Base-by-base conservation (phyloP, 306 rosid genomes). In the Nissolia schottii region DNA sequence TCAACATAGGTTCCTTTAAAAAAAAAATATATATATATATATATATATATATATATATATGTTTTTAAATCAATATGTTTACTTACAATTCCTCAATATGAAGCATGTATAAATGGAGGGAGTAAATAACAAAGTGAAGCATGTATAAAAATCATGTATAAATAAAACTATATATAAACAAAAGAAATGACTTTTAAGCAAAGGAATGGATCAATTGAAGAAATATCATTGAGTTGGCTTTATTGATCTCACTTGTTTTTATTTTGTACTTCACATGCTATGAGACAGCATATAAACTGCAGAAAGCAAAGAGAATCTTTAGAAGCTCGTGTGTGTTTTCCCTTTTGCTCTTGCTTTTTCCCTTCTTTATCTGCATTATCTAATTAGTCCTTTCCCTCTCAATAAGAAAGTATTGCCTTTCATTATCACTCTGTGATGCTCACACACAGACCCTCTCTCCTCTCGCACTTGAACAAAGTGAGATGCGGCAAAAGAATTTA, bases 291-390 rank as follows among this genome's bases (percentile, higher is more conserved):
- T 70, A 78, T 61, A 50, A 69, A 59, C 67, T 63, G 77, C 82
- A 75, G 77, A 74, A 81, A 65, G 85, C 62, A 23, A n/a, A 71
- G 56, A 76, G 89, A 85, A 80, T 87, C 86, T 85, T 71, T 40
- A 29, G 57, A 76, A 76, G 76, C 85, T 73, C 60, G 5, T 71
- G 58, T 56, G 35, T 19, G 12, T 37, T 32, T 66, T 24, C 31
- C 31, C 64, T 23, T 71, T 72, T 71, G 22, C 53, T 56, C 57
- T 37, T 5, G 4, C 61, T 20, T 51, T 41, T 51, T 62, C 28
- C 38, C 51, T 50, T 67, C 38, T 76, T 63, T 67, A 29, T 80
- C 77, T 67, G 50, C 14, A 69, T 73, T 28, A 65, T 37, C 62
- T 56, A 29, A 63, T 41, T 65, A 49, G 43, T 79, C 87, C 55